These are phyloP conservation scores for Leptodermis oblonga DNA, from an alignment of 257 asterid genomes.

Conservation along the genomic window DNA sequence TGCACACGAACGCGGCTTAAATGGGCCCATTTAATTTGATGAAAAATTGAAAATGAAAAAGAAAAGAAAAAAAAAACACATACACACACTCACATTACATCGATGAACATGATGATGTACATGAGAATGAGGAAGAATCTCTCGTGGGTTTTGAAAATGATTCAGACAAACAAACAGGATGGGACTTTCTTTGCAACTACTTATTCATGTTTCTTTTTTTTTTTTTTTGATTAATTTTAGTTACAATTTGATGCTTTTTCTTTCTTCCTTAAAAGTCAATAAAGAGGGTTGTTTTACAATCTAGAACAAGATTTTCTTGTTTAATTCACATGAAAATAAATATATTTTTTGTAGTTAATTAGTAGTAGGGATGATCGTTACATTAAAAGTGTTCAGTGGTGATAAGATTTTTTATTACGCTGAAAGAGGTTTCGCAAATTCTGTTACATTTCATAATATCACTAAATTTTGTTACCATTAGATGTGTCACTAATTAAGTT, in stretches of 20 bases:
- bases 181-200: constrained; percentile 16
- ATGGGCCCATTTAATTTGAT: constrained; percentile 19
- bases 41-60: not conserved
- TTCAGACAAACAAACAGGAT: constrained; percentile 29
- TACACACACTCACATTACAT: not conserved
- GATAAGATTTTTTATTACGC: no score
- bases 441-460: no score
- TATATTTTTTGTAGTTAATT: no score
- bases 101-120: constrained; percentile 8
- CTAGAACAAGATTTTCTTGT: not conserved
- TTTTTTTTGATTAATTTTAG: not conserved
- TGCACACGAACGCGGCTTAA: constrained; percentile 21
- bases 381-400: no score
- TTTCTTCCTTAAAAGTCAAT: not conserved
- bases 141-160: constrained; percentile 18
- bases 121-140: no score
- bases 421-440: no score
- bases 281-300: not conserved
- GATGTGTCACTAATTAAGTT: no score
- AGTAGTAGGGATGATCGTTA: no score
- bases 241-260: no score
- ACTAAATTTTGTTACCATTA: no score
- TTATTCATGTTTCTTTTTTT: not conserved
- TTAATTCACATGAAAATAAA: no score
- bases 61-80: no score